Percentiles rank a stretch among this genome's conserved stretches.
Conservation (phyloP, 2,329 filamentous ascomycete species). For the Alternaria conjuncta region DNA sequence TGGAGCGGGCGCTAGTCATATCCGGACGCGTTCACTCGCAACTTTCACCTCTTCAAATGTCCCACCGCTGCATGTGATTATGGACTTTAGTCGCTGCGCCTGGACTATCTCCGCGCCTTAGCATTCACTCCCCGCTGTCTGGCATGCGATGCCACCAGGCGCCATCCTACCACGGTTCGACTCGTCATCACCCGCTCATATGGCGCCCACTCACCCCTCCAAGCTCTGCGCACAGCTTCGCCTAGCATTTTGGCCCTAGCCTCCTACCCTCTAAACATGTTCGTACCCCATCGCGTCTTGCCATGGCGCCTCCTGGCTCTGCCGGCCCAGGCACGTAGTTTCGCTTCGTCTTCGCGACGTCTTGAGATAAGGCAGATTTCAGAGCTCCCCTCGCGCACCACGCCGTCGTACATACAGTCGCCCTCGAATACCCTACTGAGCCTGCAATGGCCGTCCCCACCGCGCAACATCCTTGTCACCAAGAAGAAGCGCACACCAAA, state of each 20-base stretch:
- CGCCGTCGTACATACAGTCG: conserved; percentile 57
- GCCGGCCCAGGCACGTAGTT: conserved; percentile 19
- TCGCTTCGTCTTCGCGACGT: conserved; percentile 34
- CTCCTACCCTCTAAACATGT: conserved; percentile 18
- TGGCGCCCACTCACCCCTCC: conserved; percentile 16
- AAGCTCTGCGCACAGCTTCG: conserved; percentile 16
- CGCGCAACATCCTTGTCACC: conserved; percentile 71
- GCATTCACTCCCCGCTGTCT: conserved; percentile 6
- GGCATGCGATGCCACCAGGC: background rate
- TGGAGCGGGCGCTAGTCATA: conserved; percentile 9
- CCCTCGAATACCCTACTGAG: conserved; percentile 66
- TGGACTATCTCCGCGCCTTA: conserved; percentile 14
- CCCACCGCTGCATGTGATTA: conserved; percentile 14
- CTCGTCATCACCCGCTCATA: conserved; percentile 14
- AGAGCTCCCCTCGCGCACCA: conserved; percentile 44
- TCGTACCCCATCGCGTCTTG: conserved; percentile 28
- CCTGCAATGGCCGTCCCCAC: conserved; percentile 71
- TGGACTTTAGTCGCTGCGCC: conserved; percentile 8
- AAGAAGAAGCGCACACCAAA: conserved; percentile 67
- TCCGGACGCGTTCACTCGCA: conserved; percentile 14
- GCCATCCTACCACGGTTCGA: background rate
- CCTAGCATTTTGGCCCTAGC: conserved; percentile 5
- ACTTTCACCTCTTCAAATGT: conserved; percentile 1
- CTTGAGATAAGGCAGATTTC: conserved; percentile 36
- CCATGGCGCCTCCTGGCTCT: conserved; percentile 29